These are phyloP conservation scores for Termitomyces sp. DNA, from an alignment of 768 basidiomycete species.

Conservation along the genomic window DNA sequence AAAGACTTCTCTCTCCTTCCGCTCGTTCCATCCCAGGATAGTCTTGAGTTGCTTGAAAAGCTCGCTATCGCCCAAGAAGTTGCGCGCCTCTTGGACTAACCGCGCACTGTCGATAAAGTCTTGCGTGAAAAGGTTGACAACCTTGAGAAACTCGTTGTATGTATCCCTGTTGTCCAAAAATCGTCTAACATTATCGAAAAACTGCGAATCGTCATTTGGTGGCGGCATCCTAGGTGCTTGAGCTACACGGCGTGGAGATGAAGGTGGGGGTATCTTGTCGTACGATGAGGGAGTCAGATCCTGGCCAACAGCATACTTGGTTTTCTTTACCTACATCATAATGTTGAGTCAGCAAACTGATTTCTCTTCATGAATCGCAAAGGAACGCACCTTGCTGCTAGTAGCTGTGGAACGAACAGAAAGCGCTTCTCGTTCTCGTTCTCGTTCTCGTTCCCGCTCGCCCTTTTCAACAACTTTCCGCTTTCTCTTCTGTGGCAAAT, in stretches of 20 bases:
- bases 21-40: conserved; percentile 85
- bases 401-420: conserved; percentile 26
- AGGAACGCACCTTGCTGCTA: conserved; percentile 31
- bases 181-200: conserved; percentile 88
- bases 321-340: conserved; percentile 25
- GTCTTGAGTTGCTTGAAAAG: conserved; percentile 78
- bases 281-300: conserved; percentile 35
- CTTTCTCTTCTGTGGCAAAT: conserved; percentile 66
- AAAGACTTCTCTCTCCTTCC: conserved; percentile 53
- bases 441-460: conserved; percentile 32
- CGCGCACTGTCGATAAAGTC: conserved; percentile 86
- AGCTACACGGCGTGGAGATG: conserved; percentile 18
- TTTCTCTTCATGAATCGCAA: neutral
- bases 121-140: conserved; percentile 92
- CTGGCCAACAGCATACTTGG: conserved; percentile 32
- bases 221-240: conserved; percentile 21
- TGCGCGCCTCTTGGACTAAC: conserved; percentile 73
- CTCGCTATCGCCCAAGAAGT: conserved; percentile 75
- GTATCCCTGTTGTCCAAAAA: conserved; percentile 68
- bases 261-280: conserved; percentile 31
- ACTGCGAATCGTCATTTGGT: conserved; percentile 54
- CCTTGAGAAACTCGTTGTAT: conserved; percentile 92
- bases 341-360: neutral
- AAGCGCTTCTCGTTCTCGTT: conserved; percentile 19
- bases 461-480: conserved; percentile 49